These are phyloP conservation scores for Colletotrichum aenigma DNA, from an alignment of 2,329 filamentous ascomycete genomes.

Conservation along the genomic window DNA sequence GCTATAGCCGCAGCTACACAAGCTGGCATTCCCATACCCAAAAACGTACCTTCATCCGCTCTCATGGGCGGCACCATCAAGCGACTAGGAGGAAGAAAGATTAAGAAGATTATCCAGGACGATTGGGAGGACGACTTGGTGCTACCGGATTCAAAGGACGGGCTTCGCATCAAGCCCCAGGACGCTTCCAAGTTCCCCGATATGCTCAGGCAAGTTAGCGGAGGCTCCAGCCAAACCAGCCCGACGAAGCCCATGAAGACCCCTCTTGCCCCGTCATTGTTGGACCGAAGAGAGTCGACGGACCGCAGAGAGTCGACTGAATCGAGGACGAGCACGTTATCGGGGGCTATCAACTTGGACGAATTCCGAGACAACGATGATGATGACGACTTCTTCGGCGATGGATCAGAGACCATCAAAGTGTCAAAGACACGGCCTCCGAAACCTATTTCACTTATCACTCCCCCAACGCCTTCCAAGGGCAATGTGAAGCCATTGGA, in stretches of 20 bases:
- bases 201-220: constrained; percentile 69
- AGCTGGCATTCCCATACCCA: constrained; percentile 89
- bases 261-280: constrained; percentile 29
- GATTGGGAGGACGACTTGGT: constrained; percentile 85
- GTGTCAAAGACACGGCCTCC: constrained; percentile 61
- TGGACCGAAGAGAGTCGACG: constrained; percentile 32
- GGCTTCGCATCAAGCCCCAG: constrained; percentile 68
- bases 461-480: constrained; percentile 59
- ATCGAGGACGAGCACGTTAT: constrained; percentile 37
- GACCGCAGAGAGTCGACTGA: constrained; percentile 31
- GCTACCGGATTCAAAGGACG: constrained; percentile 62
- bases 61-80: constrained; percentile 93
- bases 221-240: constrained; percentile 56
- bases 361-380: constrained; percentile 67
- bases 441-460: constrained; percentile 58
- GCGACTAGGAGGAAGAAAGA: constrained; percentile 77
- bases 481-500: constrained; percentile 39
- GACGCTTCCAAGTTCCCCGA: constrained; percentile 70
- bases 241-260: constrained; percentile 48
- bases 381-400: constrained; percentile 67
- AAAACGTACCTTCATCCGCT: constrained; percentile 85
- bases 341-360: constrained; percentile 61
- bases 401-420: constrained; percentile 71
- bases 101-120: constrained; percentile 75
- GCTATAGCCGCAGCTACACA: constrained; percentile 87